Base-by-base conservation (phyloP, 306 rosid genomes). In the Aeschynomene evenia region DNA sequence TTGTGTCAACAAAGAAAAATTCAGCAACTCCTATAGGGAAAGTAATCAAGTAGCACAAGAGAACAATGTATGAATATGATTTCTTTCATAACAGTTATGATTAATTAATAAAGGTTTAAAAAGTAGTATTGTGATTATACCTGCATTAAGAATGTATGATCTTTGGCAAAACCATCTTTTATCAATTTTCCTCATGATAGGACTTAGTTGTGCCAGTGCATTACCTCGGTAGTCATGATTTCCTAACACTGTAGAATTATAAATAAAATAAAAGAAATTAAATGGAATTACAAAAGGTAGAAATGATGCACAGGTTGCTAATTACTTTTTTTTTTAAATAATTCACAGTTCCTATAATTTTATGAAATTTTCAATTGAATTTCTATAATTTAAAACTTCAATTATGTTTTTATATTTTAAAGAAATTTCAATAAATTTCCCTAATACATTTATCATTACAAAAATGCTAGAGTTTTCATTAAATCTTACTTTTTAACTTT, bases 1-100 rank as follows among this genome's bases (percentile, higher is more conserved):
- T 86, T 9, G 92, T 91, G 78, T 91, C 96, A 29, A 91, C 73
- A 42, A 91, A 91, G 81, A 91, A 82, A 19, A 91, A 51, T 0
- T 91, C 92, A 6, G 37, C 89, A 37, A 75, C 31, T 51, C 84
- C 95, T 84, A 70, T 84, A 70, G 21, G 5, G 0, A 15, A 26
- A 21, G 19, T 10, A 46, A n/a, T n/a, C n/a, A n/a, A 14, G 28
- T 16, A 37, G 1, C 6, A n/a, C n/a, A 70, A 53, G 67, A 23
- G 26, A 54, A 42, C 5, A 7, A 37, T 2, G 4, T 34, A 33
- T 45, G 18, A 14, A n/a, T 46, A 33, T 59, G 14, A 29, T 31
- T 31, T 14, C 0, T 14, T 18, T 56, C 14, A 3, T 11, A 10
- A 58, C 7, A 20, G 58, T 13, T 4, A 1, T 49, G 22, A 36